Evolutionary conservation across 805 yeast species (phyloP), one percentile per base, ranked within the genome.

Genomic region (Ogataea kodamae): DNA sequence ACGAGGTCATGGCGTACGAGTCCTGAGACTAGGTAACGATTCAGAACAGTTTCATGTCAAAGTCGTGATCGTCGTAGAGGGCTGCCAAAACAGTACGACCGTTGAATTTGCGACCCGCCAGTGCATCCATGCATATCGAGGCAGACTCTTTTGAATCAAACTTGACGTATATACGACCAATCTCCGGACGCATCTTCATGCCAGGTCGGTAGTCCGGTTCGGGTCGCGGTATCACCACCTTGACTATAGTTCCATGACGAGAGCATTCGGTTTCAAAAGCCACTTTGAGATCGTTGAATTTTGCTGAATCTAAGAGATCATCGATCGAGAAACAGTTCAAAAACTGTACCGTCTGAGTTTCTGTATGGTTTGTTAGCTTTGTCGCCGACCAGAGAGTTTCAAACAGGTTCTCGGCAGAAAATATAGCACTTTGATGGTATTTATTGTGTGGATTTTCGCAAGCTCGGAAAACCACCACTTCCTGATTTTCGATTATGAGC

Each of bases 81-180:
- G 82, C 69, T 37, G 84, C 76, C 11, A 89, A 43, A 0, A 88
- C 75, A 0, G 81, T 69, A 30, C 96, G 64, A 27, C 77, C 88
- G 43, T 78, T 74, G 51, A 78, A 88, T 33, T 59, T 58, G 32
- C 79, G 60, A 1, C 95, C 95, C 6, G 81, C 76, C 11, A 86
- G 46, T 7, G 66, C 70, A 7, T 57, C 39, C 19, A 72, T 54
- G 0, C 92, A 94, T 6, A 57, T 54, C 5, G 61, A 53, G 1
- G 95, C 80, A 2, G 61, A 58, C 2, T 70, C 71, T 2, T 65
- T 57, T 9, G 64, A 62, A 1, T 65, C 67, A 57, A 82, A 88
- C 54, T 80, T 76, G 14, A 84, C 74, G 54, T 68, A 87, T 0
- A 87, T 68, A 42, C 75, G 80, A 0, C 96, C 96, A 29, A 79